Evolutionary conservation across 768 basidiomycete genomes (phyloP).

Genomic region (Amanita subjunquillea): DNA sequence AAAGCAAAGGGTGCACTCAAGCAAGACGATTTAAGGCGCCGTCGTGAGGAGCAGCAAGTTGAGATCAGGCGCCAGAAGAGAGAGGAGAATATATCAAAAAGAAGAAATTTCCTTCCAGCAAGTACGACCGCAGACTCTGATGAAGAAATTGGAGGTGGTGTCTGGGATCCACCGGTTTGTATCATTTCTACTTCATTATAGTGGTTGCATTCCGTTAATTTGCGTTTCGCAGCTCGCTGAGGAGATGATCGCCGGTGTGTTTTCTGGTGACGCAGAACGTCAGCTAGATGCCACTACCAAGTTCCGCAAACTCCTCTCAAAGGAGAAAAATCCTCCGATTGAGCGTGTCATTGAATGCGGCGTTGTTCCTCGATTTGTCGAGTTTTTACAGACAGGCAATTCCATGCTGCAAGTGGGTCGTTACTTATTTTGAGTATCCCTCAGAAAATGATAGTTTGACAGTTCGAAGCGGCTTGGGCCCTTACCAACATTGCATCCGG

Average conservation of each 20-base stretch:
- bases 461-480: conserved; percentile 99
- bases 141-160: conserved; percentile 67
- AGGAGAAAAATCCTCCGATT: conserved; percentile 99
- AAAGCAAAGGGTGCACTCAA: conserved; percentile 88
- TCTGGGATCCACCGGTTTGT: conserved; percentile 74
- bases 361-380: conserved; percentile 94
- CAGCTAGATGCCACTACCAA: conserved; percentile 97
- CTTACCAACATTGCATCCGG: conserved; percentile 97
- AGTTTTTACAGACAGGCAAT: conserved; percentile 75
- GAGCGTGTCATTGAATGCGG: conserved; percentile 97
- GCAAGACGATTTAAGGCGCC: conserved; percentile 88
- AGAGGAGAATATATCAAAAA: conserved; percentile 97
- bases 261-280: conserved; percentile 82
- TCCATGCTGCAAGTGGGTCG: conserved; percentile 72
- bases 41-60: conserved; percentile 97
- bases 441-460: conserved; percentile 4
- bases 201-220: conserved; percentile 8
- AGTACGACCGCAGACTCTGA: conserved; percentile 74
- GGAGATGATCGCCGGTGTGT: conserved; percentile 90
- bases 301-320: conserved; percentile 96
- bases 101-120: conserved; percentile 79
- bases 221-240: conserved; percentile 52
- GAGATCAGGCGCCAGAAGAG: conserved; percentile 98
- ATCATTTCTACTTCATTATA: conserved; percentile 8
- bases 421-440: conserved; percentile 5